Base-by-base conservation (phyloP, 2,329 filamentous ascomycete species). In the Zymoseptoria passerinii region DNA sequence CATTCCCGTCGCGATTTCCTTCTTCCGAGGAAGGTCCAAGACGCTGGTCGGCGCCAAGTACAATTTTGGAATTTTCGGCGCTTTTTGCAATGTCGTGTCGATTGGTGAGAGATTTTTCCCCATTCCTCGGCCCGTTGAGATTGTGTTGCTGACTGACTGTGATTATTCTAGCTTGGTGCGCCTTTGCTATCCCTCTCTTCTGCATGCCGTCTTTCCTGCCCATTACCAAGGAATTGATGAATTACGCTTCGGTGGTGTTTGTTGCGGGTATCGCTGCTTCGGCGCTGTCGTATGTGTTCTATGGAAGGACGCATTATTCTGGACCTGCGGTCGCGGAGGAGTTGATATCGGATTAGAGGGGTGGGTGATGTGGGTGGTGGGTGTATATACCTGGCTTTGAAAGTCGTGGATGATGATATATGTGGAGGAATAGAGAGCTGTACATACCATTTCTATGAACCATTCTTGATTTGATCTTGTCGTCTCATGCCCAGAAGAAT, bases 241-340 rank as follows among this genome's bases (percentile, higher is more conserved):
- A 90, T 78, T 90, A 89, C 72, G 87, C 86, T 1, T 84, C 84
- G 13, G 87, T 85, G 35, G 87, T 90, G n/a, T 89, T 90, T 65
- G 81, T 86, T 27, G 84, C 78, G 4, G 86, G 88, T 61, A 80
- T 82, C 56, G 53, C 76, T 48, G 79, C 89, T 58, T 82, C 87
- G 1, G 79, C 77, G 8, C 71, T 75, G 7, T 90, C 86, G 86
- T 90, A 90, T 75, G 76, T 83, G 64, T 78, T 79, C 54, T 88
- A 85, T 84, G 87, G 87, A 35, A 81, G 82, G 73, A 82, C 83
- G 74, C 83, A 89, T 73, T 88, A 88, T 73, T 77, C 77, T 51
- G 85, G 85, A 16, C 85, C 63, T 8, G 19, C 40, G 29, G 50
- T 55, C 83, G 1, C 53, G 19, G 59, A 59, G 40, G 60, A 53